Conservation (phyloP, 495 filamentous ascomycete species). For the Aspergillus campestris region DNA sequence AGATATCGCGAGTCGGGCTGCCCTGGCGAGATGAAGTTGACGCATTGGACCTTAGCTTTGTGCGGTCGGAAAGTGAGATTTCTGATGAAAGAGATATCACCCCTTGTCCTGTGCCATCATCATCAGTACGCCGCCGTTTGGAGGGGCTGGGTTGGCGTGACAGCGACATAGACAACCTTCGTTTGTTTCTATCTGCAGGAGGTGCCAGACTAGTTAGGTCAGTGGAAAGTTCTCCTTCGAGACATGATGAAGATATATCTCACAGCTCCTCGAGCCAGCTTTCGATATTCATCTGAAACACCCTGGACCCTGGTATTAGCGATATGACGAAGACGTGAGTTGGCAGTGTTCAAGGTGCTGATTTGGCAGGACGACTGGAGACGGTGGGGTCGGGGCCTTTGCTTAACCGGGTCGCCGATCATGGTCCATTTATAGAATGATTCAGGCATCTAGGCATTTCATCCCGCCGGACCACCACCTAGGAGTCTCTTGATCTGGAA, state of each 20-base stretch:
- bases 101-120: not conserved
- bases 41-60: not conserved
- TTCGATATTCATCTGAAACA: not conserved
- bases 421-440: too few species aligned
- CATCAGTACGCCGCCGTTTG: not conserved
- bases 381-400: too few species aligned
- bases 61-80: not conserved
- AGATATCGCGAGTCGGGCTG: conserved; percentile 3
- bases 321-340: too few species aligned
- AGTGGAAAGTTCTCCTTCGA: not conserved
- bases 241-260: not conserved
- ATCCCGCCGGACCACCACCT: too few species aligned
- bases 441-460: too few species aligned
- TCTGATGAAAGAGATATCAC: not conserved
- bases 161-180: not conserved
- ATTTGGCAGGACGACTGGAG: too few species aligned
- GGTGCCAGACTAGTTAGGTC: not conserved
- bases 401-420: too few species aligned
- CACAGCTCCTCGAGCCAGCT: not conserved
- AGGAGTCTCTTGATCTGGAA: too few species aligned
- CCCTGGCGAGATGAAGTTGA: not conserved
- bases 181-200: not conserved
- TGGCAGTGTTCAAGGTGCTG: too few species aligned
- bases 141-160: not conserved
- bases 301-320: too few species aligned